Evolutionary conservation across 208 protist genomes (phyloP).

Genomic region (Acanthamoeba royreba): DNA sequence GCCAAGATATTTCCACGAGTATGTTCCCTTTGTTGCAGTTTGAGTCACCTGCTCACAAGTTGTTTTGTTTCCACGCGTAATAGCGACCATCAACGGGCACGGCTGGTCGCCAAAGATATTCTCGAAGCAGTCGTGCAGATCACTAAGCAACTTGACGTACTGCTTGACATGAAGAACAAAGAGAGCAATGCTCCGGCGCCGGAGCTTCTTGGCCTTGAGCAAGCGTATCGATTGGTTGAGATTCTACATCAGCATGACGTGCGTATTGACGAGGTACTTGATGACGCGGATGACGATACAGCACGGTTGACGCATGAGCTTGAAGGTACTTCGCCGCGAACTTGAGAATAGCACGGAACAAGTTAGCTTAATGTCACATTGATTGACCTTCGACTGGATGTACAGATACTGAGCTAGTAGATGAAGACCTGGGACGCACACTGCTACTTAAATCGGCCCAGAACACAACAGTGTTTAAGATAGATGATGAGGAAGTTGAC

Average conservation of each 20-base stretch:
- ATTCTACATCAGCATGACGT: neutral
- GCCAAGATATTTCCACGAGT: too few species aligned
- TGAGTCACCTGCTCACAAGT: neutral
- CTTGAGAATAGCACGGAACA: neutral
- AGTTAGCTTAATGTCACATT: neutral
- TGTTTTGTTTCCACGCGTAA: neutral
- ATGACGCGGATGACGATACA: neutral
- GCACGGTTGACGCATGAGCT: neutral
- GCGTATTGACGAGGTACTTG: neutral
- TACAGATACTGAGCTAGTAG: neutral
- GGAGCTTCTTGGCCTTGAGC: neutral
- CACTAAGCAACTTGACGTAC: neutral
- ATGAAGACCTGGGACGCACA: conserved; percentile 3
- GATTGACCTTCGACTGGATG: neutral
- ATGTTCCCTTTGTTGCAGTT: neutral
- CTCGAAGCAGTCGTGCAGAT: neutral
- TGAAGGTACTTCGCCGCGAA: neutral
- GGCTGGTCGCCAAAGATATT: conserved; percentile 29
- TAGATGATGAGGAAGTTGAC: neutral
- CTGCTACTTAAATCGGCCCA: neutral
- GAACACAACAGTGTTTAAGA: neutral
- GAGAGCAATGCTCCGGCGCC: neutral
- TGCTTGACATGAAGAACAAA: neutral
- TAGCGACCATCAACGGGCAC: neutral
- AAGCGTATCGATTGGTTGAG: neutral